Percentiles rank a stretch among this genome's conserved stretches.
Evolutionary conservation across 192 early-diverging fungal genomes (phyloP).

Genomic region (Endogone sp.): DNA sequence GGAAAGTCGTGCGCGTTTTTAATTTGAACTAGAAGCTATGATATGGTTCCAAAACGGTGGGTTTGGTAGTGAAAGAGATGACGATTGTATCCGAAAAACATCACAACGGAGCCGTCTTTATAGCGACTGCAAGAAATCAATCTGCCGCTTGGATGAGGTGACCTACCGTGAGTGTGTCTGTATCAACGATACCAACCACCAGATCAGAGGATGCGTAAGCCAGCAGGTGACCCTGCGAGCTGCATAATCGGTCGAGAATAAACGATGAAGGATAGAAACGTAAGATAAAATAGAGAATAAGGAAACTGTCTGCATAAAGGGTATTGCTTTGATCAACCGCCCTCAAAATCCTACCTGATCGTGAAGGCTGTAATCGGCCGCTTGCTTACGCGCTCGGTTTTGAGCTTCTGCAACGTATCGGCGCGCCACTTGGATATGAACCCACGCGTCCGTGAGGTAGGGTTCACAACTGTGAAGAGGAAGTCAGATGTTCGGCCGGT

Average conservation of each 20-base stretch:
- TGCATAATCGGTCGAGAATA: constrained; percentile 30
- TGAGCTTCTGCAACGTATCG: constrained; percentile 49
- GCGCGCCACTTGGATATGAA: constrained; percentile 61
- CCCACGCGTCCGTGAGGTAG: constrained; percentile 41
- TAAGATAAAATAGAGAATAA: not conserved
- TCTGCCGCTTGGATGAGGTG: too few species aligned
- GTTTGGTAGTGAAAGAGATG: not conserved
- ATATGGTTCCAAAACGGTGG: not conserved
- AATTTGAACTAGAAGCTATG: constrained; percentile 51
- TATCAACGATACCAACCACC: constrained; percentile 60
- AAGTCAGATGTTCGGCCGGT: constrained; percentile 42
- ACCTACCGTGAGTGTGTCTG: constrained; percentile 50
- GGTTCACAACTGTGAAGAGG: constrained; percentile 66
- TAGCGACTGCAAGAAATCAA: not conserved
- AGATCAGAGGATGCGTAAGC: constrained; percentile 74
- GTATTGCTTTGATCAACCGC: not conserved
- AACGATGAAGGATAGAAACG: constrained; percentile 6
- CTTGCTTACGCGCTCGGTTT: constrained; percentile 38
- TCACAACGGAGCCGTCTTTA: not conserved
- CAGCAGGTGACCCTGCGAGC: constrained; percentile 64
- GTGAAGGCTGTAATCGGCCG: constrained; percentile 63
- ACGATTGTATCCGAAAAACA: constrained; percentile 14
- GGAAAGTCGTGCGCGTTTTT: constrained; percentile 76
- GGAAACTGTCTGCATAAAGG: not conserved
- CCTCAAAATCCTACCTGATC: not conserved